A percentile compares a stretch with the other conserved stretches of the same genome.
These are phyloP conservation scores for Leccinum laetum DNA, from an alignment of 1,284 basidiomycete genomes.

Conservation along the genomic window DNA sequence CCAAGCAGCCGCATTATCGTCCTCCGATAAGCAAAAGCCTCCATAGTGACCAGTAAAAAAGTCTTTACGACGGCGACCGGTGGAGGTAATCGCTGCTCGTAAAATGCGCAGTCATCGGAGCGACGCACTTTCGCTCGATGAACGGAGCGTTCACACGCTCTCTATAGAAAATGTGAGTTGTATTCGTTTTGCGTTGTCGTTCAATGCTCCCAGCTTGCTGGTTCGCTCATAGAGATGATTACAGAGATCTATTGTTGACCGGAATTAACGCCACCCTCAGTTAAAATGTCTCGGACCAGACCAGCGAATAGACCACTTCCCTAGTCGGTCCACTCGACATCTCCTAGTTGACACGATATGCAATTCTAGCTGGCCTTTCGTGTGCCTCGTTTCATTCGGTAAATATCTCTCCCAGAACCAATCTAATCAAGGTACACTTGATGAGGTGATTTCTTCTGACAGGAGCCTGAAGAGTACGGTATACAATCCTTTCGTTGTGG, in stretches of 20 bases:
- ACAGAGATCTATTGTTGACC: background rate
- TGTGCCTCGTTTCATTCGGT: slow-evolving; percentile 69
- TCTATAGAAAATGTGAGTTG: background rate
- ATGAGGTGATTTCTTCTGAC: slow-evolving; percentile 1
- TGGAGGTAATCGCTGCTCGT: background rate
- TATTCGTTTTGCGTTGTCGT: background rate
- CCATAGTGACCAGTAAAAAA: background rate
- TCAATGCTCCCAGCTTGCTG: background rate
- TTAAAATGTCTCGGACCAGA: background rate
- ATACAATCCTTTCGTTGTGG: slow-evolving; percentile 8
- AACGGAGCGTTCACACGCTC: background rate
- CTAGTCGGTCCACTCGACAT: slow-evolving; percentile 56
- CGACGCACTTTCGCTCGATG: no score
- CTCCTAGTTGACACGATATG: slow-evolving; percentile 51
- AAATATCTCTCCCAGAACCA: slow-evolving; percentile 27
- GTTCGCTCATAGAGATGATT: background rate
- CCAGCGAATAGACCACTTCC: background rate
- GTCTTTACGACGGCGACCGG: background rate
- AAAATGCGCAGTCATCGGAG: background rate
- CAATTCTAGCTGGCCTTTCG: slow-evolving; percentile 70
- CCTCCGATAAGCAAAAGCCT: background rate
- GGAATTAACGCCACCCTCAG: background rate
- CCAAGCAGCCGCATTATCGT: background rate
- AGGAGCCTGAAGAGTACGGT: slow-evolving; percentile 58
- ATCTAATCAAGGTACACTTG: slow-evolving; percentile 4